Conservation (phyloP, 2,329 filamentous ascomycete genomes). For the Trichoderma asperellum region DNA sequence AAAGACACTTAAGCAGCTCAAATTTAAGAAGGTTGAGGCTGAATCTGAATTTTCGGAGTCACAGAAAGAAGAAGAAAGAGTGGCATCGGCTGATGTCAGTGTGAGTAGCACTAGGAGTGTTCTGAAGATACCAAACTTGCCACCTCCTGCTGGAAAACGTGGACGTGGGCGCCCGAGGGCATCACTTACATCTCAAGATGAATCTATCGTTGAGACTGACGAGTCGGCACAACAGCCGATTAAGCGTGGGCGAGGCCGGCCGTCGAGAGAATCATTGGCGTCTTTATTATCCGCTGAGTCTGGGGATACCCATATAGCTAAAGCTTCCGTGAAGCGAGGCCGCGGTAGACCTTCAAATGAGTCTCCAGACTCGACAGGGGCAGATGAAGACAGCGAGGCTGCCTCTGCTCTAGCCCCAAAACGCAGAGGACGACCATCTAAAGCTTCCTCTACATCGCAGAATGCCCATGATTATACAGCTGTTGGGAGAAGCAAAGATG, state of each 20-base stretch:
- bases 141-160: conserved; percentile 35
- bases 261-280: conserved; percentile 23
- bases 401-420: conserved; percentile 4
- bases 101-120: conserved; percentile 3
- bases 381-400: not conserved
- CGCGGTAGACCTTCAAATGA: conserved; percentile 41
- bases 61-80: conserved; percentile 17
- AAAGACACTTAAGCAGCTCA: conserved; percentile 58
- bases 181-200: conserved; percentile 37
- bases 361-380: conserved; percentile 32
- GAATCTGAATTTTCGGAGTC: conserved; percentile 21
- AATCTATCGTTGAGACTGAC: conserved; percentile 23
- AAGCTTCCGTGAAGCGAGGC: conserved; percentile 37
- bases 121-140: not conserved
- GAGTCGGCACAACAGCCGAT: conserved; percentile 3
- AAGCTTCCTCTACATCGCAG: conserved; percentile 34
- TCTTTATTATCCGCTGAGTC: conserved; percentile 13
- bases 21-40: conserved; percentile 49
- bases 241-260: conserved; percentile 31
- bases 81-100: conserved; percentile 26
- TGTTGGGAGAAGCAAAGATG: conserved; percentile 32
- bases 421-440: conserved; percentile 33
- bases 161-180: conserved; percentile 41
- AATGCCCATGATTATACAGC: not conserved
- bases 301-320: conserved; percentile 13